Percentiles rank a stretch among this genome's conserved stretches.
phyloP scores from a whole-genome alignment of 1,139 yeast species.

The Lodderomyces orthopsilosis region DNA sequence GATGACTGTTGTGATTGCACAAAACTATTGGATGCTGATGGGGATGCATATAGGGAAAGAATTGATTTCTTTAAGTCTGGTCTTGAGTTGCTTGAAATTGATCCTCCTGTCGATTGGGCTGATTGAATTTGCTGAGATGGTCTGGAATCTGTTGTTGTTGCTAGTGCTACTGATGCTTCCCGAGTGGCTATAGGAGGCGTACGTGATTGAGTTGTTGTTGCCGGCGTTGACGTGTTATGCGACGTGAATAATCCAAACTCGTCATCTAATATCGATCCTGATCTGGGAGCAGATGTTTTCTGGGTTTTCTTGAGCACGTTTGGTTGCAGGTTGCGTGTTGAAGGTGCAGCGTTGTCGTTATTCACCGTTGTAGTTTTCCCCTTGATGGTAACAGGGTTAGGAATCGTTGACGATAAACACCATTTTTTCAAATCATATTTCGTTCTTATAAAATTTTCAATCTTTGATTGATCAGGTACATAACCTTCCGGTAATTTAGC shows the following conservation, averaged over 20 bases:
- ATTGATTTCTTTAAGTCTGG: slow-evolving; percentile 86
- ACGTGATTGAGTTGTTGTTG: slow-evolving; percentile 3
- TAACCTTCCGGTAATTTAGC: slow-evolving; percentile 66
- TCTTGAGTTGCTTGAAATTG: slow-evolving; percentile 28
- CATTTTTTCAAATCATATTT: slow-evolving; percentile 90
- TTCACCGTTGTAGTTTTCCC: slow-evolving; percentile 6
- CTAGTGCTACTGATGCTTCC: slow-evolving; percentile 3
- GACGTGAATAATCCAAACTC: slow-evolving; percentile 44
- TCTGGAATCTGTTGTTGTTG: slow-evolving; percentile 4
- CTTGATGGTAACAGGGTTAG: slow-evolving; percentile 53
- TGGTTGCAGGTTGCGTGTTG: background rate
- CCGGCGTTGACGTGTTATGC: slow-evolving; percentile 7
- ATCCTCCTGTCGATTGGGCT: slow-evolving; percentile 39
- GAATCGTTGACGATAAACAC: slow-evolving; percentile 53
- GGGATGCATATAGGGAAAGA: slow-evolving; percentile 80
- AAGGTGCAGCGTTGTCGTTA: background rate
- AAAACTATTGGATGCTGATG: slow-evolving; percentile 43
- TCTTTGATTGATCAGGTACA: slow-evolving; percentile 79
- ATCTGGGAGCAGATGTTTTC: slow-evolving; percentile 7
- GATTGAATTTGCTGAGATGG: slow-evolving; percentile 16
- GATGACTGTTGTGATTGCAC: slow-evolving; percentile 21
- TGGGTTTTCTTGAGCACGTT: slow-evolving; percentile 9
- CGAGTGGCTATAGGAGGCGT: background rate
- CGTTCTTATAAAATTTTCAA: slow-evolving; percentile 85
- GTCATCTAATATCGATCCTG: slow-evolving; percentile 26